Conservation (phyloP, 2,329 filamentous ascomycete genomes). For the Diaporthe humulicola region DNA sequence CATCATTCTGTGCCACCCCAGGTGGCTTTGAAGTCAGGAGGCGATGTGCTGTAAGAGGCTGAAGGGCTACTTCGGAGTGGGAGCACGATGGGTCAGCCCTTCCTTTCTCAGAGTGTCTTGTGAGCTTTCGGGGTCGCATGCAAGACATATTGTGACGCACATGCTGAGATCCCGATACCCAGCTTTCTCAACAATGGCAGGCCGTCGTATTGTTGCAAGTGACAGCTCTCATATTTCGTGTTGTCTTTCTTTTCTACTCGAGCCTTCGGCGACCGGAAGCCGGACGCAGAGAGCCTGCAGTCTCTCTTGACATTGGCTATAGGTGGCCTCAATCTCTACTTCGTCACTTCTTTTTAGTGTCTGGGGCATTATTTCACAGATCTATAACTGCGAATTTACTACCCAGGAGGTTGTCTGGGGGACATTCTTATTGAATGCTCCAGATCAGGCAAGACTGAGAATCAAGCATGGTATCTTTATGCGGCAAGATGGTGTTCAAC, state of each 20-base stretch:
- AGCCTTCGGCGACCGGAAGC: not conserved
- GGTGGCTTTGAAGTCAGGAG: not conserved
- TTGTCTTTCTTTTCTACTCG: not conserved
- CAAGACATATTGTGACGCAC: not conserved
- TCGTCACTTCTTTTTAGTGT: not conserved
- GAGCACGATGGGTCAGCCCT: constrained; percentile 5
- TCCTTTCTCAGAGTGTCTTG: not conserved
- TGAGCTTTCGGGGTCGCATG: not conserved
- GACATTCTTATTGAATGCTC: not conserved
- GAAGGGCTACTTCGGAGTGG: not conserved
- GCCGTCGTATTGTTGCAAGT: not conserved
- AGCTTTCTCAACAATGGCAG: not conserved
- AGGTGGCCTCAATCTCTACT: not conserved
- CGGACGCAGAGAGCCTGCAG: not conserved
- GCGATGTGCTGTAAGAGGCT: constrained; percentile 15
- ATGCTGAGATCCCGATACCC: not conserved
- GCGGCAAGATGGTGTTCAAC: not conserved
- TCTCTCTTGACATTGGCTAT: not conserved
- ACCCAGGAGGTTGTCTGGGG: not conserved
- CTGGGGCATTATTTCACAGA: not conserved
- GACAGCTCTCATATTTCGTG: too few relatives aligned
- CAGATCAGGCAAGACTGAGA: not conserved
- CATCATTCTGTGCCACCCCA: constrained; percentile 9
- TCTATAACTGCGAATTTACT: not conserved
- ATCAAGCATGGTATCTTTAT: not conserved